Conservation (phyloP, 1,284 basidiomycete genomes). For the Chiua sp. region DNA sequence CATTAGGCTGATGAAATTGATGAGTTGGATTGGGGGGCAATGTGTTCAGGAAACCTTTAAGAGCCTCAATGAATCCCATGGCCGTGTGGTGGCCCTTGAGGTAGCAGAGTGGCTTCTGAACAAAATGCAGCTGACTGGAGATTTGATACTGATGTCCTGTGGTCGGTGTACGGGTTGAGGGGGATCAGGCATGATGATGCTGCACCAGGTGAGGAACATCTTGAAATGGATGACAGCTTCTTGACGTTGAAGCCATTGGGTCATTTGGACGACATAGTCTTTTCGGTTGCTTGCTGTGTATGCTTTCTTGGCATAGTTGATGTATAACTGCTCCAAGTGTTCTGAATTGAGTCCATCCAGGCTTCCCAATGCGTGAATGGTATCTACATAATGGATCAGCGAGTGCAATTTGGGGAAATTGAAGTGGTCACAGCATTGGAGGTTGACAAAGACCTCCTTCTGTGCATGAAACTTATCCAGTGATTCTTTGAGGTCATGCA, state of each 20-base stretch:
- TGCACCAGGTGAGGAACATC: neutral
- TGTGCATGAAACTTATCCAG: neutral
- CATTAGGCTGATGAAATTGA: neutral
- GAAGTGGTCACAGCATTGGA: neutral
- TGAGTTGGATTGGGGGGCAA: neutral
- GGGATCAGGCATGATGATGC: neutral
- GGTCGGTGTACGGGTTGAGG: too few species aligned
- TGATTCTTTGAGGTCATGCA: neutral
- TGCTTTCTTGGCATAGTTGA: slow-evolving; percentile 23
- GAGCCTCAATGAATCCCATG: neutral
- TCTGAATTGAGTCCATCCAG: slow-evolving; percentile 21
- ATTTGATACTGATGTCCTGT: neutral
- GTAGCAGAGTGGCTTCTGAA: neutral
- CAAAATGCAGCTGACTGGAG: neutral
- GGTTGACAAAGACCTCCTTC: neutral
- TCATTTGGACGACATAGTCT: slow-evolving; percentile 16
- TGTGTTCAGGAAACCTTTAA: neutral
- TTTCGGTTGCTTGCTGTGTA: slow-evolving; percentile 13
- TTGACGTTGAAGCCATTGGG: slow-evolving; percentile 6
- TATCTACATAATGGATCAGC: slow-evolving; percentile 14
- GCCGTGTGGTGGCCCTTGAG: neutral
- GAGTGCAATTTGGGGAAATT: slow-evolving; percentile 31
- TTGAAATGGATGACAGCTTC: slow-evolving; percentile 9
- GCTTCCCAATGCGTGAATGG: slow-evolving; percentile 7
- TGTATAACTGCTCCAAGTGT: slow-evolving; percentile 19